Evolutionary conservation across 257 asterid species (phyloP).

Genomic region (Voacanga thouarsii): DNA sequence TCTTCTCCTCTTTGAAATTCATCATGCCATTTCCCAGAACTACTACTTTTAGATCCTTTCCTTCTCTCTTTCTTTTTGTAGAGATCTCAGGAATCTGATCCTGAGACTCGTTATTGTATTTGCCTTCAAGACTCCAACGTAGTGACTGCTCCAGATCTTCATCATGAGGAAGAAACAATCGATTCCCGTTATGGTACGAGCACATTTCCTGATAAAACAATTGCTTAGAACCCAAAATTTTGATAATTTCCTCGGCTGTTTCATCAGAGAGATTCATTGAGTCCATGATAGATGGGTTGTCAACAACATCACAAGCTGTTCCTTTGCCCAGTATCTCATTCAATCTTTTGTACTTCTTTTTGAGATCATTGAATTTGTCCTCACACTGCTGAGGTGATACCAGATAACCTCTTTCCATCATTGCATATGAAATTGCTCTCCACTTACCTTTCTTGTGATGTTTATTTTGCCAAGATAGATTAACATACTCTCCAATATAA

Average conservation of each 20-base stretch:
- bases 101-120: constrained; percentile 4
- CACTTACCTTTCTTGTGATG: constrained; percentile 41
- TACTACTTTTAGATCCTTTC: constrained; percentile 18
- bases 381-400: constrained; percentile 67
- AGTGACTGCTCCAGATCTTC: constrained; percentile 23
- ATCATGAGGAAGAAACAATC: constrained; percentile 36
- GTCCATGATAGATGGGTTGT: constrained; percentile 38
- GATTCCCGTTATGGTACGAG: constrained; percentile 38
- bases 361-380: constrained; percentile 56
- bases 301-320: constrained; percentile 28
- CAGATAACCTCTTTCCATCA: constrained; percentile 43
- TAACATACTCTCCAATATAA: constrained; percentile 22
- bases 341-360: constrained; percentile 45
- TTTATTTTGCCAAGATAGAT: not conserved
- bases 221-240: constrained; percentile 41
- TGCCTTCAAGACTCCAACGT: constrained; percentile 30
- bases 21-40: not conserved
- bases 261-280: constrained; percentile 25
- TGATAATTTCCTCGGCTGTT: constrained; percentile 35
- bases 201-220: constrained; percentile 46
- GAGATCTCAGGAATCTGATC: constrained; percentile 15
- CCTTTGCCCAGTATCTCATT: constrained; percentile 38
- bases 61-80: constrained; percentile 29
- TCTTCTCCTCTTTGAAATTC: not conserved
- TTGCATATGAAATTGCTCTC: constrained; percentile 43